These are phyloP conservation scores for Phytopythium delawarense DNA, from an alignment of 352 stramenopile species.

Conservation along the genomic window DNA sequence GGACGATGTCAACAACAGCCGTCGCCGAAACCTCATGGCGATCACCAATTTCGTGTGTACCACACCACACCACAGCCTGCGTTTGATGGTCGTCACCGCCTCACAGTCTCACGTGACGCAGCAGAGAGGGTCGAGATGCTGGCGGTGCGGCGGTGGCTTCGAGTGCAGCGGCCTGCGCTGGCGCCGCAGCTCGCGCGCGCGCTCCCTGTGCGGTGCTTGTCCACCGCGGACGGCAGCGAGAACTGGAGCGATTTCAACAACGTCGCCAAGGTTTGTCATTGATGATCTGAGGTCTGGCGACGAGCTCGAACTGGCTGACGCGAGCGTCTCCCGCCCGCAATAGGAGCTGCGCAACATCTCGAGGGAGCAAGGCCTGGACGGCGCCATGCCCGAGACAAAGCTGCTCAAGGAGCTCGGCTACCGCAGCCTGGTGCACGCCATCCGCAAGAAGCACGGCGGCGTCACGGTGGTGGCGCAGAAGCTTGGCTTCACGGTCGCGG, in stretches of 20 bases:
- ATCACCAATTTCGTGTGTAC: neutral
- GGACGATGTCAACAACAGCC: no score
- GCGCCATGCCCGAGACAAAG: constrained; percentile 59
- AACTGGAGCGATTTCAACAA: constrained; percentile 61
- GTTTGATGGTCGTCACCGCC: neutral
- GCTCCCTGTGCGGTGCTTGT: constrained; percentile 2
- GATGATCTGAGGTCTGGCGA: neutral
- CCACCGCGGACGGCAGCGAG: constrained; percentile 10
- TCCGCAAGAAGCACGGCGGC: constrained; percentile 82
- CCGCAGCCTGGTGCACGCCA: constrained; percentile 53
- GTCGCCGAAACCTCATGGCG: no score
- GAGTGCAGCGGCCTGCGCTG: neutral
- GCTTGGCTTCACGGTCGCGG: constrained; percentile 36
- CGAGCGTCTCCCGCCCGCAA: neutral
- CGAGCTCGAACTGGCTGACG: neutral
- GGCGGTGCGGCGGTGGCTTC: neutral
- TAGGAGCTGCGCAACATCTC: constrained; percentile 66
- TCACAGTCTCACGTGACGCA: neutral
- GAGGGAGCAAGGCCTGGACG: constrained; percentile 33
- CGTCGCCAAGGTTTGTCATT: constrained; percentile 45
- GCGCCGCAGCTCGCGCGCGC: neutral
- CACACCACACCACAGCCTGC: neutral
- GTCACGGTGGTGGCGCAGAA: constrained; percentile 57
- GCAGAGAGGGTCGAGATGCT: neutral
- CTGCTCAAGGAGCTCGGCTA: constrained; percentile 67